These are phyloP conservation scores for Hansfordia pulvinata DNA, from an alignment of 2,329 filamentous ascomycete genomes.

Conservation along the genomic window DNA sequence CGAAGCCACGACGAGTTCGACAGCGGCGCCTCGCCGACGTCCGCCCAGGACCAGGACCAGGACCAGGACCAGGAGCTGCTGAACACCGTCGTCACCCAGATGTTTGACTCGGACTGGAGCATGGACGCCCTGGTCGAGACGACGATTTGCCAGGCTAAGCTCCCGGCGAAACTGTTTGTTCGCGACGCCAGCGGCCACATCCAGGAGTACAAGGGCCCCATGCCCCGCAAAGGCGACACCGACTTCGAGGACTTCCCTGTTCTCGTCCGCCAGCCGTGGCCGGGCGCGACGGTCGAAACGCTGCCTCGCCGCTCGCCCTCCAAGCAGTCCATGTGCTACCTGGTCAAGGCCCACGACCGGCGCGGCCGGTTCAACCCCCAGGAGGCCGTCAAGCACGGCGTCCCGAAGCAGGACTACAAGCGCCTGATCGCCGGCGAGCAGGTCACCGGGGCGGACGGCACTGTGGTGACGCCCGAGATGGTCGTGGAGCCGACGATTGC, in stretches of 20 bases:
- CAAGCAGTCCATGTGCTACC: conserved; percentile 66
- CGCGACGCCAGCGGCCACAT: conserved; percentile 51
- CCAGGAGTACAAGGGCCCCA: conserved; percentile 56
- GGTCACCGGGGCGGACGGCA: conserved; percentile 51
- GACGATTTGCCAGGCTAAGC: conserved; percentile 49
- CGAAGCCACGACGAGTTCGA: conserved; percentile 31
- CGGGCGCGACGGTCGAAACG: conserved; percentile 45
- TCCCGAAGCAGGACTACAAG: conserved; percentile 44
- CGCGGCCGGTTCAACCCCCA: conserved; percentile 68
- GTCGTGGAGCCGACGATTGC: conserved; percentile 56
- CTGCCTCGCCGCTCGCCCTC: conserved; percentile 59
- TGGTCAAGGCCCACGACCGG: conserved; percentile 62
- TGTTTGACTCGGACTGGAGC: conserved; percentile 69
- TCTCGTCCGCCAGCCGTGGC: conserved; percentile 66
- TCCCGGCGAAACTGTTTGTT: conserved; percentile 59
- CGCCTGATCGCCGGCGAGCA: conserved; percentile 47
- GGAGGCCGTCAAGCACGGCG: conserved; percentile 50
- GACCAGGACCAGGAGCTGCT: conserved; percentile 34
- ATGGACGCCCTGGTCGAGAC: conserved; percentile 56
- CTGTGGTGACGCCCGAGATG: conserved; percentile 70
- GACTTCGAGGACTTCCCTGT: conserved; percentile 54
- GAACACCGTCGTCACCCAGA: conserved; percentile 53
- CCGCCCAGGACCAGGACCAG: conserved; percentile 13
- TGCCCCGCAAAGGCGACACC: conserved; percentile 37
- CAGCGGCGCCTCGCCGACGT: conserved; percentile 1